A percentile compares a stretch with the other conserved stretches of the same genome.
These are phyloP conservation scores for Fraxinus nigra DNA, from an alignment of 305 asterid species.

Conservation along the genomic window DNA sequence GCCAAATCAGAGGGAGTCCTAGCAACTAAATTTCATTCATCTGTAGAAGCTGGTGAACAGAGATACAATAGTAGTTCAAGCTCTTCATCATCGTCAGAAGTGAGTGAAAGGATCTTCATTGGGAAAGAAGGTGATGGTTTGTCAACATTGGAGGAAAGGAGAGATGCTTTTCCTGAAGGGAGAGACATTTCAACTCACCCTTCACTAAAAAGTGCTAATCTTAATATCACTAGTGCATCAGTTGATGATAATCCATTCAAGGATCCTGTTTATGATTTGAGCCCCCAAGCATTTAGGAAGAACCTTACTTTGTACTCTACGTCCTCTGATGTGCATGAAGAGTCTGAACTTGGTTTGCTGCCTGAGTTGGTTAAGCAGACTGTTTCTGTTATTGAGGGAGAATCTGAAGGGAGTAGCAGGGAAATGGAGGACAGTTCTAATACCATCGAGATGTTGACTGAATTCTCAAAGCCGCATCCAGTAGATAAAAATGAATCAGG, in stretches of 20 bases:
- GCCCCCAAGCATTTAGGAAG: slow-evolving; percentile 48
- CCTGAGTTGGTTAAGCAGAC: slow-evolving; percentile 42
- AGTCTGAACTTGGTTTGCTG: slow-evolving; percentile 35
- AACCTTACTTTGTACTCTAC: slow-evolving; percentile 42
- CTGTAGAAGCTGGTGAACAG: slow-evolving; percentile 24
- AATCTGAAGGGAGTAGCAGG: slow-evolving; percentile 32
- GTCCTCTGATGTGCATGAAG: slow-evolving; percentile 50
- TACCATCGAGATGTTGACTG: slow-evolving; percentile 31
- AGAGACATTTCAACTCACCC: slow-evolving; percentile 18
- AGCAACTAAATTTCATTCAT: slow-evolving; percentile 26
- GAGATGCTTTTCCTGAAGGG: slow-evolving; percentile 23
- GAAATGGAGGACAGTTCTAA: slow-evolving; percentile 25
- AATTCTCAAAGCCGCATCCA: slow-evolving; percentile 22
- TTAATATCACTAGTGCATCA: slow-evolving; percentile 24
- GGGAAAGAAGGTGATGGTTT: slow-evolving; percentile 34
- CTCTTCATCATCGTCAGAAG: slow-evolving; percentile 48
- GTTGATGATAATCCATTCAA: slow-evolving; percentile 35
- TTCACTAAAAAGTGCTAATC: slow-evolving; percentile 31
- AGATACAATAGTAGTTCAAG: slow-evolving; percentile 33
- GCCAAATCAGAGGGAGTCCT: slow-evolving; percentile 21
- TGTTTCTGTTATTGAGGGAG: slow-evolving; percentile 38
- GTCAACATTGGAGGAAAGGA: slow-evolving; percentile 28
- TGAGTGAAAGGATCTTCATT: slow-evolving; percentile 38
- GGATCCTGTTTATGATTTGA: slow-evolving; percentile 68
- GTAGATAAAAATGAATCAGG: slow-evolving; percentile 31